A percentile compares a stretch with the other conserved stretches of the same genome.
Conservation (phyloP, 164 flowering plant genomes). For the Vitis amurensis region DNA sequence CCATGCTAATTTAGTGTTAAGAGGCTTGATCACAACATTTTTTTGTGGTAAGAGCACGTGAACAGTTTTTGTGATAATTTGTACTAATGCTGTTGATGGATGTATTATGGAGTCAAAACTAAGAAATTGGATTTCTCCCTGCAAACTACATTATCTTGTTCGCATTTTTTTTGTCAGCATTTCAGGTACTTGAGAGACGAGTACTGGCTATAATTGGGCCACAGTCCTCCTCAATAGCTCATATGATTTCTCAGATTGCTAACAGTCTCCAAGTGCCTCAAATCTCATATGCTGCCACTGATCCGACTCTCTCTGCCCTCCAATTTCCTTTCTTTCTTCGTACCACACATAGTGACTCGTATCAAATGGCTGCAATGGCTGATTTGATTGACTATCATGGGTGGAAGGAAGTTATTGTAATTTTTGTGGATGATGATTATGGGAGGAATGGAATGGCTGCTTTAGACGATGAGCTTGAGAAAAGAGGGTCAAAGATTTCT, state of each 20-base stretch:
- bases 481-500: constrained; percentile 33
- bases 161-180: constrained; percentile 40
- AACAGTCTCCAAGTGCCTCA: constrained; percentile 77
- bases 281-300: constrained; percentile 78
- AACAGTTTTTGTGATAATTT: no score
- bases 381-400: constrained; percentile 52
- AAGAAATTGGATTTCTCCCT: background rate
- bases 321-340: constrained; percentile 76
- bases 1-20: no score
- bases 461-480: constrained; percentile 56
- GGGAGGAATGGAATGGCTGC: constrained; percentile 70
- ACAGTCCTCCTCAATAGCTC: constrained; percentile 79
- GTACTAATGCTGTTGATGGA: background rate
- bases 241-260: constrained; percentile 57
- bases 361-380: constrained; percentile 83
- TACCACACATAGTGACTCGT: constrained; percentile 54
- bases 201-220: constrained; percentile 82
- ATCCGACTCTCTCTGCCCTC: constrained; percentile 77
- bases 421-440: constrained; percentile 67
- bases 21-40: no score
- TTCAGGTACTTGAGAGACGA: constrained; percentile 61
- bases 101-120: background rate
- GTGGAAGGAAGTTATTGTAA: constrained; percentile 66
- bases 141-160: background rate
- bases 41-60: no score